Evolutionary conservation across 2,329 filamentous ascomycete genomes (phyloP), one percentile per base, ranked within the genome.

Genomic region (Xylaria multiplex): DNA sequence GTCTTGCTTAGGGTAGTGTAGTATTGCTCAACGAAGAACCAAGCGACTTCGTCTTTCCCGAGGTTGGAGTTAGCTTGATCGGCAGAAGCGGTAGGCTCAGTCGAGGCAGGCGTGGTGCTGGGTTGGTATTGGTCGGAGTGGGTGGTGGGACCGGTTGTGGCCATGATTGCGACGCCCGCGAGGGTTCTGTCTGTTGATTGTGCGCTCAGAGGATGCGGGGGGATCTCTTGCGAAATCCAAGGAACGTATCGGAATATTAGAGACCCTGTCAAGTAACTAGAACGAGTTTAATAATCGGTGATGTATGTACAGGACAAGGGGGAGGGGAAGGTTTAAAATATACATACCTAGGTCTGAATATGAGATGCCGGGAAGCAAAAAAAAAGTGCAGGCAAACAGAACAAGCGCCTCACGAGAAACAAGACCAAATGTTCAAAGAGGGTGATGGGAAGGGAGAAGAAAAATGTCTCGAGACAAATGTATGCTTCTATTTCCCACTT

Each of bases 11-110:
- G 84, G 69, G 93, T 99, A 74, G 93, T 98, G 83, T 99, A 99
- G 86, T 97, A 99, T 81, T 97, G 93, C 87, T 98, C 94, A 65
- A 99, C 96, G 74, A 99, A 99, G 84, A 95, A 98, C 96, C 96
- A 99, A 81, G 93, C 96, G 73, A 99, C 93, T 83, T 98, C 93
- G 79, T 97, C 93, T 84, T 97, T 97, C 74, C 85, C 84, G 46
- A 88, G 81, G 73, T 86, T 84, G 77, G 73, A 58, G 53, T 62
- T 70, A 42, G 73, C 67, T 75, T 77, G 73, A 68, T 73, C 76
- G 60, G 71, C 68, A 45, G 73, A 46, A 22, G 50, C 11, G 53
- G 68, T 71, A 67, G 77, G 70, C 50, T 78, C 74, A 66, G 77
- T 73, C 62, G 78, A 74, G 55, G 72, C 60, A 43, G 79, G 66